Base-by-base conservation (phyloP, 192 early-diverging fungal genomes). In the Umbelopsis vinacea region DNA sequence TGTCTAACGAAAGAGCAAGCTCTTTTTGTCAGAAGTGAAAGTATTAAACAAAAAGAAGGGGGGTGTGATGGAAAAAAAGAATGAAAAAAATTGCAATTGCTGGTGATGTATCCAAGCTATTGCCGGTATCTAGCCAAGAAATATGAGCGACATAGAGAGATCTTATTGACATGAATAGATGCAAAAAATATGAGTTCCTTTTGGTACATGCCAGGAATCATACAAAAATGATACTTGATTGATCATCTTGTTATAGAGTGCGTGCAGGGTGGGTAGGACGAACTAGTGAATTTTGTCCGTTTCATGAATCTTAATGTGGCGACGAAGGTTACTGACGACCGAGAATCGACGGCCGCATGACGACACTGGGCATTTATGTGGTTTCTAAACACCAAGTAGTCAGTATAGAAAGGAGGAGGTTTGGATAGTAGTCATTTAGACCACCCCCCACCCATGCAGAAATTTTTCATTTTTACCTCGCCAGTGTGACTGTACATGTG, bases 341-440 rank as follows among this genome's bases (percentile, higher is more conserved):
- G 89, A 91, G 74, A 91, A 91, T 50, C 80, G 74, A 73, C 88
- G 85, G 21, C 87, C 88, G 70, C 89, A 91, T n/a, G 85, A 76
- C 54, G 84, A 83, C 48, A 84, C 78, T 19, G 78, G 73, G 67
- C 89, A 90, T 78, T 83, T 80, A 60, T 74, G 78, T 6, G 79
- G 76, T 78, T 78, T 78, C 76, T 78, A 63, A 50, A 47, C 6
- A 19, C 0, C 52, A 53, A 26, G 23, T 17, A 57, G 11, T 29
- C 12, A 54, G 1, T 4, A 54, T 23, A n/a, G 15, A 68, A 23
- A 23, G 23, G 6, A 11, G 40, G 40, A 12, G 40, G 40, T 43
- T 7, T 12, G 40, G 40, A 43, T 43, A 43, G 40, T 43, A 43
- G 40, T 12, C 0, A 11, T 43, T 43, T 43, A 1, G 1, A 43